Conservation (phyloP, 441 rosid species). For the Gossypium gossypioides region DNA sequence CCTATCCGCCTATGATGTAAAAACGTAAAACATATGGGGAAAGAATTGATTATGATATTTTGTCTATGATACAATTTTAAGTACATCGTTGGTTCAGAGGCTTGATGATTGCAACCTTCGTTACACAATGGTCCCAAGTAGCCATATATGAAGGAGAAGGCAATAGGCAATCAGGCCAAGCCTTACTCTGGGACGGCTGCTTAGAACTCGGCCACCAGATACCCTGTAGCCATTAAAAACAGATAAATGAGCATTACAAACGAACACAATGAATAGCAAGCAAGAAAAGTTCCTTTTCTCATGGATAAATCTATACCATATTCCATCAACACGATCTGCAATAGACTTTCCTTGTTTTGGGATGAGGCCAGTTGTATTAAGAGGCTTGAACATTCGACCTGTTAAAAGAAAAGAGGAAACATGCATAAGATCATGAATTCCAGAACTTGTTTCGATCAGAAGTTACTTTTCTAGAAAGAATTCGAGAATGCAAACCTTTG, state of each 20-base stretch:
- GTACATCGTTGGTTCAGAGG: constrained; percentile 3
- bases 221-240: constrained; percentile 47
- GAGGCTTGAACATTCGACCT: constrained; percentile 86
- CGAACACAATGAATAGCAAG: neutral
- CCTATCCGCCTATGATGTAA: neutral
- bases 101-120: neutral
- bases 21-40: constrained; percentile 2
- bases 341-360: constrained; percentile 79
- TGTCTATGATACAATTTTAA: constrained; percentile 28
- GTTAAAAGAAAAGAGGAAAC: constrained; percentile 17
- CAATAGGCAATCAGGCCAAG: constrained; percentile 65
- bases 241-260: neutral
- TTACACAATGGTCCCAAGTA: constrained; percentile 63
- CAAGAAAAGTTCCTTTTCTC: neutral
- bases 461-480: neutral
- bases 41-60: neutral
- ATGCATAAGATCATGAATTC: neutral
- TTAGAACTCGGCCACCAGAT: constrained; percentile 72
- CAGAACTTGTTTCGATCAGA: neutral
- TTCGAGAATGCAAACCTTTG: constrained; percentile 46
- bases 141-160: constrained; percentile 70
- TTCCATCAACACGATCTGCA: constrained; percentile 83
- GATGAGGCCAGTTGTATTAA: constrained; percentile 71
- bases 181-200: constrained; percentile 76
- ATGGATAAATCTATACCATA: constrained; percentile 45